These are phyloP conservation scores for Metschnikowia continentalis DNA, from an alignment of 805 yeast genomes.

Conservation along the genomic window DNA sequence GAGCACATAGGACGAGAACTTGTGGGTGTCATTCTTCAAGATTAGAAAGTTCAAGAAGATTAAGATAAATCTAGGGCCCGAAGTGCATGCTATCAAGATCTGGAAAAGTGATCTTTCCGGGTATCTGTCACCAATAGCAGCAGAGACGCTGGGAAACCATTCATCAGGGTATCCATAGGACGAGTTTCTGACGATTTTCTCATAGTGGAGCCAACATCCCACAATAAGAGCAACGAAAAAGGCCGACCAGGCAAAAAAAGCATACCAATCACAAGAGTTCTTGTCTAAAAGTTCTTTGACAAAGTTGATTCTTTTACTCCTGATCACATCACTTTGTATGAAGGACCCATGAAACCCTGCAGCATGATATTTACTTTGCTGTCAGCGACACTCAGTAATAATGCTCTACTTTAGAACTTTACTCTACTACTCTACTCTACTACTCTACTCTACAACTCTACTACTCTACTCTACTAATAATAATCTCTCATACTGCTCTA, in stretches of 20 bases:
- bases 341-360: too few species aligned
- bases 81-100: slow-evolving; percentile 82
- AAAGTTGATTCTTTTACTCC: too few species aligned
- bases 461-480: too few species aligned
- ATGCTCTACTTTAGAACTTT: too few species aligned
- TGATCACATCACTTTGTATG: too few species aligned
- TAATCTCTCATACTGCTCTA: too few species aligned
- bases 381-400: too few species aligned
- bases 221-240: slow-evolving; percentile 70
- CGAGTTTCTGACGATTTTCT: slow-evolving; percentile 84
- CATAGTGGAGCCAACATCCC: slow-evolving; percentile 75
- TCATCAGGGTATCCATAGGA: slow-evolving; percentile 92
- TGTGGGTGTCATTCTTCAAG: slow-evolving; percentile 30
- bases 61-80: slow-evolving; percentile 84
- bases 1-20: slow-evolving; percentile 38
- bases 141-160: slow-evolving; percentile 98
- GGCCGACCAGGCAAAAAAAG: slow-evolving; percentile 67
- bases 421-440: too few species aligned
- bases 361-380: too few species aligned
- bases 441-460: too few species aligned
- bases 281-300: too few species aligned
- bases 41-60: slow-evolving; percentile 51
- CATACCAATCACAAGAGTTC: too few species aligned
- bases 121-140: slow-evolving; percentile 94
- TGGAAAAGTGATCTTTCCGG: slow-evolving; percentile 95